Percentiles rank a stretch among this genome's conserved stretches.
Evolutionary conservation across 2,329 filamentous ascomycete species (phyloP).

Genomic region (Alternaria sp.): DNA sequence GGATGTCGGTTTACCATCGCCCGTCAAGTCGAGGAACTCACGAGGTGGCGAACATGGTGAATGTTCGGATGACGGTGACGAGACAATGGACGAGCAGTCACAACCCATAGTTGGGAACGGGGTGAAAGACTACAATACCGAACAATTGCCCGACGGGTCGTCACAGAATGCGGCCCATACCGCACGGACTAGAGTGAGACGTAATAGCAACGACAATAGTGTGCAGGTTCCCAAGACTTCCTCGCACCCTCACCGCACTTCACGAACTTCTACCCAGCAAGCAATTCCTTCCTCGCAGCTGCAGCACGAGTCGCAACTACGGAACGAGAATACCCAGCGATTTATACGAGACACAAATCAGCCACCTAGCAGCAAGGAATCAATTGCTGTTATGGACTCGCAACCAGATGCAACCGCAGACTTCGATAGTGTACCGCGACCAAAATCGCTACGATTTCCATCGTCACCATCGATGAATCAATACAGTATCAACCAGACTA

Average conservation of each 20-base stretch:
- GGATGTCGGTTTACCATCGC: constrained; percentile 35
- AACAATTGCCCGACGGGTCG: constrained; percentile 43
- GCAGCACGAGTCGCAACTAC: constrained; percentile 26
- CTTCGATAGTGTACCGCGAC: constrained; percentile 33
- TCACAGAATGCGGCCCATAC: constrained; percentile 26
- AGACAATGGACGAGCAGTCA: constrained; percentile 28
- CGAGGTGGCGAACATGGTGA: constrained; percentile 6
- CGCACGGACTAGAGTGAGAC: constrained; percentile 17
- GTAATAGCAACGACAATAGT: constrained; percentile 24
- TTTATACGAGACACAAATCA: constrained; percentile 15
- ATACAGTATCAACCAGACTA: constrained; percentile 47
- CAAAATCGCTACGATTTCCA: constrained; percentile 39
- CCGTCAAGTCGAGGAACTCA: constrained; percentile 16
- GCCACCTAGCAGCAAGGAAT: constrained; percentile 41
- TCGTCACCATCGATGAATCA: constrained; percentile 47
- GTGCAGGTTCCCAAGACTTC: constrained; percentile 49
- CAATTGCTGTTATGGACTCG: constrained; percentile 54
- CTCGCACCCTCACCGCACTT: constrained; percentile 38
- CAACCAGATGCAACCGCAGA: constrained; percentile 46
- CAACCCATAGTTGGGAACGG: constrained; percentile 17
- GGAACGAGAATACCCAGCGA: constrained; percentile 24
- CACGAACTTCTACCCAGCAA: constrained; percentile 25
- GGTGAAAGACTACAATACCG: constrained; percentile 22
- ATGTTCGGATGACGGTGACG: constrained; percentile 29
- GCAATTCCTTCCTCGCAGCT: constrained; percentile 28